Evolutionary conservation across 2,329 filamentous ascomycete species (phyloP), one percentile per base, ranked within the genome.

Genomic region (Colletotrichum cereale): DNA sequence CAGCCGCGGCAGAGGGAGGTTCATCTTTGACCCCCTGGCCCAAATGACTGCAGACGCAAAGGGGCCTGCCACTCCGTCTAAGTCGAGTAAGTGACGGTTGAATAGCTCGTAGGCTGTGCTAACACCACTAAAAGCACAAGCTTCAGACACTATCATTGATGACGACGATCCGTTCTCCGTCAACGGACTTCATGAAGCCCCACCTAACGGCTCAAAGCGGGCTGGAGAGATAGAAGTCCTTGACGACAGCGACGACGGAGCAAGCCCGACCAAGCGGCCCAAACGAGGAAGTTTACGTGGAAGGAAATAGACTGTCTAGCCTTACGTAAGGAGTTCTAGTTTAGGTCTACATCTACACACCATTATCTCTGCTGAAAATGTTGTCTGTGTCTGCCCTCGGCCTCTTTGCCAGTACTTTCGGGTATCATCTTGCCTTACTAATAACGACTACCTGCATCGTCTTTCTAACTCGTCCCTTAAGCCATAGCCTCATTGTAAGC

Each of bases 211-310:
- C 50, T 4, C 6, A 21, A 34, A 53, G 50, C 50, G 50, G 50
- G 8, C 14, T 53, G 29, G 50, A 34, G 50, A 53, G 50, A 53
- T 53, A 53, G 50, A 53, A 53, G 50, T 53, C 29, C 29, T 53
- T 53, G 6, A 8, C 8, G 50, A 53, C 16, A 53, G 50, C 50
- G 16, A 53, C 5, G 29, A 53, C 29, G 50, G 11, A 53, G 50
- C 29, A 3, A 53, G 50, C 50, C 50, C 6, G 11, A 53, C 50
- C 6, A 53, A 53, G 50, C 50, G 50, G 7, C 50, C 50, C 7
- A 53, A 53, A 8, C 29, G 16, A 34, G 50, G 50, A 34, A 53
- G 50, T 53, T 53, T 0, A 14, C 50, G 50, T 34, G 16, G 50
- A 14, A 31, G 26, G 11, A 53, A 5, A 21, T 53, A 53, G 50